These are phyloP conservation scores for Mesembryanthemum crystallinum DNA, from an alignment of 148 eudicot genomes.

Conservation along the genomic window DNA sequence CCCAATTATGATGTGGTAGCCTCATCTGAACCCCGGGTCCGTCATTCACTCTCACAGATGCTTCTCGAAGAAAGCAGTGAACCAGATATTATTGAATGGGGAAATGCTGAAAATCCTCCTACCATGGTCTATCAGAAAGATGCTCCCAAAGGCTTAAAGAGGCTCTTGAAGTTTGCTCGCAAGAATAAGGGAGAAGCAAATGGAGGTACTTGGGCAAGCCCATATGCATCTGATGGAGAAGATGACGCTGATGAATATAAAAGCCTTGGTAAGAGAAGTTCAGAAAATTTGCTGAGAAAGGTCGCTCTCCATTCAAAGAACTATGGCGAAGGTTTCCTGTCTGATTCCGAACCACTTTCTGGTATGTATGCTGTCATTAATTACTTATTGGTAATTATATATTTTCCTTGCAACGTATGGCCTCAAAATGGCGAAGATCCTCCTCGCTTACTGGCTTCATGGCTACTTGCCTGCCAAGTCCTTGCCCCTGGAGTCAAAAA, in stretches of 20 bases:
- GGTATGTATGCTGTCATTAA: conserved; percentile 32
- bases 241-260: conserved; percentile 74
- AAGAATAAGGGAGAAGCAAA: conserved; percentile 70
- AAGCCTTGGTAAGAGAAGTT: conserved; percentile 44
- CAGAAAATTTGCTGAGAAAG: conserved; percentile 60
- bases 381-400: neutral
- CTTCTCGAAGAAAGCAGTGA: conserved; percentile 84
- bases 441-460: too few species aligned
- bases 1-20: conserved; percentile 32
- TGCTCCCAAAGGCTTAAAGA: conserved; percentile 92
- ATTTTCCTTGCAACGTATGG: neutral
- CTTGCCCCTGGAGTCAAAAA: too few species aligned
- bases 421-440: neutral
- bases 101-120: conserved; percentile 88
- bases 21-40: conserved; percentile 60
- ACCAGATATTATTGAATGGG: conserved; percentile 82
- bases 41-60: conserved; percentile 96
- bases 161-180: conserved; percentile 86
- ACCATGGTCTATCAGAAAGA: conserved; percentile 83
- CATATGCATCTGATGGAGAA: conserved; percentile 85
- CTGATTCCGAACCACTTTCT: conserved; percentile 43
- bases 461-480: too few species aligned
- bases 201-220: conserved; percentile 67
- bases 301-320: conserved; percentile 61
- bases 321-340: conserved; percentile 47